Evolutionary conservation across 441 rosid genomes (phyloP).

Genomic region (Adansonia rubrostipa): DNA sequence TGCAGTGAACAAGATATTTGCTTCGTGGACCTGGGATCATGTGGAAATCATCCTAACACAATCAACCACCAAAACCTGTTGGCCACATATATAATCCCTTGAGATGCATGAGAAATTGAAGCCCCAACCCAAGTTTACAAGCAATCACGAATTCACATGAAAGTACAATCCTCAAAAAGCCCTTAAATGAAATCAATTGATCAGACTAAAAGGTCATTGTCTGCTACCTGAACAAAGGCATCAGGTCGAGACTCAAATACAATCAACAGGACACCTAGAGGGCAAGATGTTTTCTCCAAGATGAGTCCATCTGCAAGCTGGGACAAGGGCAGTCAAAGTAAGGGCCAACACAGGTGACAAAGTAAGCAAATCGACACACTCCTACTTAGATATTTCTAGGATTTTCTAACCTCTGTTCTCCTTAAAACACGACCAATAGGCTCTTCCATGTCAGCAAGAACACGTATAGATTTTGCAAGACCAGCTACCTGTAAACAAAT

Average conservation of each 20-base stretch:
- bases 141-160: constrained; percentile 18
- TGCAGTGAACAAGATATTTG: not conserved
- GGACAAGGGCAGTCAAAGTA: constrained; percentile 26
- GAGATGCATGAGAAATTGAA: not conserved
- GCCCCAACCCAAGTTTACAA: not conserved
- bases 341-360: constrained; percentile 13
- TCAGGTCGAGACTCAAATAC: constrained; percentile 60
- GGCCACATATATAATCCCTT: not conserved
- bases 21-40: constrained; percentile 7
- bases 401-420: constrained; percentile 56
- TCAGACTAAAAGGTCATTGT: not conserved
- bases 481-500: constrained; percentile 42
- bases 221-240: constrained; percentile 55
- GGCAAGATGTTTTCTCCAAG: constrained; percentile 54
- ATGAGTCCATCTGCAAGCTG: constrained; percentile 59
- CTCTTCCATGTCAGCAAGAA: constrained; percentile 61
- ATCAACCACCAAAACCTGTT: constrained; percentile 15
- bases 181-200: not conserved
- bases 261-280: constrained; percentile 54
- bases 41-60: not conserved
- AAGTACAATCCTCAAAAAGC: not conserved
- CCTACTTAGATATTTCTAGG: not conserved
- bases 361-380: constrained; percentile 1
- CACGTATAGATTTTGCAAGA: constrained; percentile 53
- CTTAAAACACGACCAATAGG: constrained; percentile 53